These are phyloP conservation scores for Platanus orientalis DNA, from an alignment of 164 flowering plant species.

Conservation along the genomic window DNA sequence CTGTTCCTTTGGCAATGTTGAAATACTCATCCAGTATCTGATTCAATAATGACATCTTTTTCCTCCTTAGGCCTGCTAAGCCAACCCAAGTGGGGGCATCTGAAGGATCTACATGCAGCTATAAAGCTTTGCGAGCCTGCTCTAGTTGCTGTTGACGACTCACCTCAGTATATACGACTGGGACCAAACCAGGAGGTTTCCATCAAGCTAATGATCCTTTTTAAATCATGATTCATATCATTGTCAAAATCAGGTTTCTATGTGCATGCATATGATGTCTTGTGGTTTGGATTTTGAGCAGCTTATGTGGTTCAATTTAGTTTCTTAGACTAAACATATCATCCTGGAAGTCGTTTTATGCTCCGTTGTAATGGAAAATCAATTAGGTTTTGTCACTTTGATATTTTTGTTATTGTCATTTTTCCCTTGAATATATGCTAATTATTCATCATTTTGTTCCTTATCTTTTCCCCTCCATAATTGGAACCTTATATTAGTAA, in stretches of 20 bases:
- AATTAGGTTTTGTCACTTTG: no score
- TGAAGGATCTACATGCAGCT: slow-evolving; percentile 89
- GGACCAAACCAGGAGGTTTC: slow-evolving; percentile 89
- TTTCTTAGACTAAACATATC: background rate
- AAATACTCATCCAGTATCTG: background rate
- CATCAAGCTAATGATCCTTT: background rate
- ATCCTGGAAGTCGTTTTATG: background rate
- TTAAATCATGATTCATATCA: background rate
- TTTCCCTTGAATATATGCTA: no score
- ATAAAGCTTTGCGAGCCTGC: slow-evolving; percentile 95
- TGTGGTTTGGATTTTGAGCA: background rate
- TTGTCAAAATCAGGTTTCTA: background rate
- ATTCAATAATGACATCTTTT: background rate
- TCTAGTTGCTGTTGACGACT: slow-evolving; percentile 58
- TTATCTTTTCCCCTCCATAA: no score
- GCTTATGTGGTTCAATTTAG: background rate
- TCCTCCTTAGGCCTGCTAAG: slow-evolving; percentile 58
- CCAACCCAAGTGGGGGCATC: slow-evolving; percentile 98
- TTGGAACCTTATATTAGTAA: no score
- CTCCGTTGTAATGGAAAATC: no score
- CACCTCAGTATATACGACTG: slow-evolving; percentile 61
- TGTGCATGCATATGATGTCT: background rate
- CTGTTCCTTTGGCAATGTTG: background rate
- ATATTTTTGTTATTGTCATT: no score
- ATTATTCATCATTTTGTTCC: no score